Conservation (phyloP, 73 alveolate species). For the Paramecium sonneborni region DNA sequence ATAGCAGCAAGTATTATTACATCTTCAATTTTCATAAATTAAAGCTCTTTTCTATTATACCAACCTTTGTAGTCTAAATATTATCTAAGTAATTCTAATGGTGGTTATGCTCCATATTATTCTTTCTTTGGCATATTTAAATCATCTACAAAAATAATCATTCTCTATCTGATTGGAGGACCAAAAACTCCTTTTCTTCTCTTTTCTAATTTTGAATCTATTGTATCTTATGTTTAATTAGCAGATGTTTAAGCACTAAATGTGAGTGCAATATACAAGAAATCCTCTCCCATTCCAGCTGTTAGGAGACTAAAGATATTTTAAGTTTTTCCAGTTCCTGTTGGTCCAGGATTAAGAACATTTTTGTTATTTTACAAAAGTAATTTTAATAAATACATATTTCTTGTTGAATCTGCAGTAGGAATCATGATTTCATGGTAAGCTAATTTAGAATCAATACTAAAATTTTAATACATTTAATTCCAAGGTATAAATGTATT, state of each 20-base stretch:
- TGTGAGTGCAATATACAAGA: slow-evolving; percentile 85
- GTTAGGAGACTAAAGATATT: slow-evolving; percentile 94
- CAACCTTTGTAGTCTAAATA: slow-evolving; percentile 93
- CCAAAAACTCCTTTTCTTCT: slow-evolving; percentile 89
- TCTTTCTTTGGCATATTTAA: slow-evolving; percentile 98
- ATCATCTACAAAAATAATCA: slow-evolving; percentile 95
- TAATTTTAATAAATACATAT: slow-evolving; percentile 88
- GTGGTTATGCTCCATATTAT: slow-evolving; percentile 97
- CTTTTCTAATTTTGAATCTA: slow-evolving; percentile 75
- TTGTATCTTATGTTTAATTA: slow-evolving; percentile 69
- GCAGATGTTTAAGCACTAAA: slow-evolving; percentile 67
- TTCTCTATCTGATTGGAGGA: slow-evolving; percentile 92
- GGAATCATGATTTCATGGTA: slow-evolving; percentile 99
- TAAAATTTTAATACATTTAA: slow-evolving; percentile 83
- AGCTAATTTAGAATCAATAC: slow-evolving; percentile 86
- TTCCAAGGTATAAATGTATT: slow-evolving; percentile 91
- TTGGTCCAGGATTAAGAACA: slow-evolving; percentile 98
- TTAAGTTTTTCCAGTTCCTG: slow-evolving; percentile 99
- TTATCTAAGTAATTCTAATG: slow-evolving; percentile 94
- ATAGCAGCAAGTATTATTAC: slow-evolving; percentile 88
- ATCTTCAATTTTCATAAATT: slow-evolving; percentile 87
- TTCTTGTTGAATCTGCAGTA: slow-evolving; percentile 99
- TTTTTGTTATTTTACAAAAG: slow-evolving; percentile 93
- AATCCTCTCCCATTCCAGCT: slow-evolving; percentile 97
- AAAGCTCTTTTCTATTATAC: slow-evolving; percentile 88